Evolutionary conservation across 345 rosid genomes (phyloP).

Genomic region (Raphanus sativus): DNA sequence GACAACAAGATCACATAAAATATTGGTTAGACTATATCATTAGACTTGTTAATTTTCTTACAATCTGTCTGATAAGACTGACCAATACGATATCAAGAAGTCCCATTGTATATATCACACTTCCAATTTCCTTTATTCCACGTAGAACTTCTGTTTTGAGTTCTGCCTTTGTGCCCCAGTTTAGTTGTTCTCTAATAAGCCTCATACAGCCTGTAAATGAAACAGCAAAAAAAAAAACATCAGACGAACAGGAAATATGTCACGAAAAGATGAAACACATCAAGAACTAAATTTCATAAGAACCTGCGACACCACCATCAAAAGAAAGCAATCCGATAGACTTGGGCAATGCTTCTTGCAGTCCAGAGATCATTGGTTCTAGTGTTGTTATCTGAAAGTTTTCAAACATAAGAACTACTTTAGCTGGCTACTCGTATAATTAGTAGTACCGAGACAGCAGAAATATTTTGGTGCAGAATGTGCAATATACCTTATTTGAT

Average conservation of each 20-base stretch:
- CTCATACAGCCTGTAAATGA: slow-evolving; percentile 80
- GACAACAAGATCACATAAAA: not conserved
- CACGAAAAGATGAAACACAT: not conserved
- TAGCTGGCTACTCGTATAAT: not conserved
- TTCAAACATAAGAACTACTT: slow-evolving; percentile 16
- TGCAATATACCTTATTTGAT: slow-evolving; percentile 73
- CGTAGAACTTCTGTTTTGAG: slow-evolving; percentile 85
- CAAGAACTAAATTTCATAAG: not conserved
- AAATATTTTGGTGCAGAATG: not conserved
- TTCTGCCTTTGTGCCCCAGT: slow-evolving; percentile 85
- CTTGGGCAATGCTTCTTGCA: slow-evolving; percentile 92
- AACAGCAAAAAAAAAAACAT: not conserved
- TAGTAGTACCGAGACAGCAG: not conserved
- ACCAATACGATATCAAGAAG: slow-evolving; percentile 95
- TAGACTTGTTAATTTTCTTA: not conserved
- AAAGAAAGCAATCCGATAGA: slow-evolving; percentile 95
- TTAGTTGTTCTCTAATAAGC: slow-evolving; percentile 85
- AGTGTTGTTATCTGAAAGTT: slow-evolving; percentile 64
- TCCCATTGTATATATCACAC: slow-evolving; percentile 90
- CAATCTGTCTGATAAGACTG: slow-evolving; percentile 39
- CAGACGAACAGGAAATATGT: not conserved
- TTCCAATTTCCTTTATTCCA: slow-evolving; percentile 96
- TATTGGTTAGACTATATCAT: slow-evolving; percentile 4
- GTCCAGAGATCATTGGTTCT: slow-evolving; percentile 84
- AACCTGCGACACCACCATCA: slow-evolving; percentile 95